Evolutionary conservation across 2,329 filamentous ascomycete genomes (phyloP), one percentile per base, ranked within the genome.

Genomic region (Paracamarosporium sp.): DNA sequence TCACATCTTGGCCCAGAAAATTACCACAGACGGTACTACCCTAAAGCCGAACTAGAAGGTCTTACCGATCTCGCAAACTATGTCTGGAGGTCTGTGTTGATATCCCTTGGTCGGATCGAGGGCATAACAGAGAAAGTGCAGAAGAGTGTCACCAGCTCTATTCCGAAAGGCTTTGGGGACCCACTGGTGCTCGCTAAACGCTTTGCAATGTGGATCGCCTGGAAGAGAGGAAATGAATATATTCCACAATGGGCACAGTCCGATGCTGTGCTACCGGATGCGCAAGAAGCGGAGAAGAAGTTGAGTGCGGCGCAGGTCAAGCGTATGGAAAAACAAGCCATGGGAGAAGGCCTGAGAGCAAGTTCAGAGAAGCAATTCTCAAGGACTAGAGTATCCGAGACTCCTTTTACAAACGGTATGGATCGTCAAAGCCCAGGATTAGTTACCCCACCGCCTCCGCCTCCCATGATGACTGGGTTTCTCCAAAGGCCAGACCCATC

Each of bases 151-250:
- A 84, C 82, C 57, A 81, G 81, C 28, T 88, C 86, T 3, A 88
- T 90, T 53, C 87, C 87, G 0, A 89, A 88, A 72, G 82, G 81
- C 28, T 78, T 83, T 56, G 84, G 84, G 33, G 86, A 90, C 54
- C 86, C 87, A 4, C 72, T 89, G n/a, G 82, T 85, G 28, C 74
- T 85, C 31, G 83, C 86, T 55, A 82, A 83, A 63, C 82, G 76
- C 15, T 89, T 90, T 62, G 87, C 86, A 5, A 79, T 88, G 55
- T 90, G 87, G 87, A 82, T 85, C 56, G 85, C 87, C 3, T 89
- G 87, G 87, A 89, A 90, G 70, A 83, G 85, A 53, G 87, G 87
- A 11, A 88, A 88, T 66, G 86, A 88, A 61, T 78, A 78, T 55
- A 84, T 87, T 46, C 85, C 86, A 28, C 78, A 82, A 43, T 90